Percentiles rank a stretch among this genome's conserved stretches.
These are phyloP conservation scores for Saposhnikovia divaricata DNA, from an alignment of 129 eudicot genomes.

Conservation along the genomic window DNA sequence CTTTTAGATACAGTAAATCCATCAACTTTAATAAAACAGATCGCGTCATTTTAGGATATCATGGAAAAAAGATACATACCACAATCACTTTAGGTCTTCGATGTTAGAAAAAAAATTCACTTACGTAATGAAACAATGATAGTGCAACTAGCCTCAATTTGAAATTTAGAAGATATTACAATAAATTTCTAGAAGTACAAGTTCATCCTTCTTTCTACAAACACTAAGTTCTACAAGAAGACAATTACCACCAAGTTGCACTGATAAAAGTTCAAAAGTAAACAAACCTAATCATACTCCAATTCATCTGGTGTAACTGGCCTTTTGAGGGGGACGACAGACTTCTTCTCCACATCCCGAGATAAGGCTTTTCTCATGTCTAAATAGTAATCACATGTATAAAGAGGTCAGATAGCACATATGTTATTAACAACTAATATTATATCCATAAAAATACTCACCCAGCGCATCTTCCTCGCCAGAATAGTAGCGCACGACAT, in stretches of 20 bases:
- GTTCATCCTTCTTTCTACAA: conserved; percentile 3
- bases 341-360: conserved; percentile 82
- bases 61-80: too few species aligned
- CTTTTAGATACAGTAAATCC: background rate
- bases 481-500: conserved; percentile 87
- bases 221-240: background rate
- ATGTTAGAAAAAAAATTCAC: background rate
- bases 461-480: conserved; percentile 99
- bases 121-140: background rate
- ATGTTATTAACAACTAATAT: background rate
- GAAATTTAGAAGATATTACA: background rate
- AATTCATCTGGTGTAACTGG: conserved; percentile 96
- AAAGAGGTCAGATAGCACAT: background rate
- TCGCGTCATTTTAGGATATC: background rate
- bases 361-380: conserved; percentile 99
- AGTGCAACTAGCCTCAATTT: background rate
- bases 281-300: conserved; percentile 74
- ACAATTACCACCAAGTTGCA: background rate
- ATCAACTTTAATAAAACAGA: background rate
- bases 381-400: conserved; percentile 17
- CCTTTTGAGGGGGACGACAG: conserved; percentile 84
- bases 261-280: background rate
- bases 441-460: conserved; percentile 28
- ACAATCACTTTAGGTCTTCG: background rate
- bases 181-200: background rate